These are phyloP conservation scores for Xylariaceae sp. DNA, from an alignment of 2,329 filamentous ascomycete genomes.

Conservation along the genomic window DNA sequence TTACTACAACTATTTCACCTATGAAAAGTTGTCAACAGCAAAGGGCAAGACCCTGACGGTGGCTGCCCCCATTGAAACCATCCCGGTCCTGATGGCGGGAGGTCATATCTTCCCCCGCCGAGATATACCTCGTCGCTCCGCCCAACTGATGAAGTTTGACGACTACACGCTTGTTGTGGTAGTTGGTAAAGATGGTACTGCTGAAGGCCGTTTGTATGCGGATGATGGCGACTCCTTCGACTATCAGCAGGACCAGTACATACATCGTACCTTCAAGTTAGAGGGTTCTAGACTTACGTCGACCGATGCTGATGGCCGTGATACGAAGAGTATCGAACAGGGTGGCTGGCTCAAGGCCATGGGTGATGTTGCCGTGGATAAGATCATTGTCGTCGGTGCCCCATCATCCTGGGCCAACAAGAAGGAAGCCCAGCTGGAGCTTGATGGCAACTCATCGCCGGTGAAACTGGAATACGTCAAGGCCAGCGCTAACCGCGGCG, in stretches of 20 bases:
- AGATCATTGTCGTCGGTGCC: constrained; percentile 76
- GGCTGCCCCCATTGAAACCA: constrained; percentile 73
- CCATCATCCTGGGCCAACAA: constrained; percentile 65
- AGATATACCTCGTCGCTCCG: constrained; percentile 79
- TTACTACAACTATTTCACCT: constrained; percentile 96
- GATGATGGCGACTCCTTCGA: constrained; percentile 95
- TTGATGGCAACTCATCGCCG: constrained; percentile 48
- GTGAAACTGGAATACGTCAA: constrained; percentile 56
- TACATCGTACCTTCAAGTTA: constrained; percentile 75
- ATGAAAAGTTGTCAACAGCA: constrained; percentile 62
- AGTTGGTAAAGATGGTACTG: constrained; percentile 59
- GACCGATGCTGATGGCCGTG: constrained; percentile 56
- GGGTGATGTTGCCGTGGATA: constrained; percentile 72
- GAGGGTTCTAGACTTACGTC: constrained; percentile 57
- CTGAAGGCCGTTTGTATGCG: constrained; percentile 77
- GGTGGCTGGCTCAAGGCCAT: constrained; percentile 75
- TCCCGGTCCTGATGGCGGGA: constrained; percentile 86
- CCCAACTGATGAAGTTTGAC: constrained; percentile 85
- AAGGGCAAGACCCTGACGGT: constrained; percentile 66
- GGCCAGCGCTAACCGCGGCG: constrained; percentile 41
- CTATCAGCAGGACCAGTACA: constrained; percentile 77
- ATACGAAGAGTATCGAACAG: constrained; percentile 53
- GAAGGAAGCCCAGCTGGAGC: constrained; percentile 51
- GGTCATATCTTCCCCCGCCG: constrained; percentile 89
- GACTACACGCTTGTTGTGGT: constrained; percentile 87